Evolutionary conservation across 352 stramenopile genomes (phyloP), one percentile per base, ranked within the genome.

Genomic region (Phytophthora sp.): DNA sequence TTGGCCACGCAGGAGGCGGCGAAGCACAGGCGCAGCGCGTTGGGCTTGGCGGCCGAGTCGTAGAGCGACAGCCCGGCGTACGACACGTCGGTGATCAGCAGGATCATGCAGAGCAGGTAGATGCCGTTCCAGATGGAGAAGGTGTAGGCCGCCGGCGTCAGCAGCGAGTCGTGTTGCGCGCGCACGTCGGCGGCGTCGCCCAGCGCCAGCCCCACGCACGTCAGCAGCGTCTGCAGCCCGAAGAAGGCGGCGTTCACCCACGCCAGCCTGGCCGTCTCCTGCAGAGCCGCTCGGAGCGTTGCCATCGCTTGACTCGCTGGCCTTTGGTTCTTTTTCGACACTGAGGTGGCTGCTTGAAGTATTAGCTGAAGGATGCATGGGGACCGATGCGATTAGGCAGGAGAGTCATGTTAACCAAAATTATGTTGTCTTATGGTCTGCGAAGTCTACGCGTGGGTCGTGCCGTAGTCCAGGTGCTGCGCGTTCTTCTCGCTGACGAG

Each of bases 121-220:
- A 92, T 89, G 53, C 69, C 32, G 54, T 75, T 77, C 79, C 82
- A 91, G 57, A 93, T 86, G 20, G 71, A 77, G 65, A 90, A 91
- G 15, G 70, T 75, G 54, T 74, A 86, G 13, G 41, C 34, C 8
- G 78, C 78, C 0, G 82, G 82, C 32, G 82, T 91, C 42, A 90
- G 27, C 18, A 80, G 70, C 53, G 82, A 86, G 54, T 88, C 65
- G 30, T 72, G 63, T 55, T 77, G 32, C 6, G 35, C 27, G 30
- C 79, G 57, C 30, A 74, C 49, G 17, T 70, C 51, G 15, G 11
- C 38, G 6, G 64, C 59, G 54, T 69, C 52, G 30, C 68, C 65
- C 31, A 71, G 32, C 12, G 49, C 24, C 46, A 87, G 65, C 12
- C 53, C 69, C 18, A 87, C 37, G 30, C 69, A 77, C 54, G 77